Percentiles rank a stretch among this genome's conserved stretches.
These are phyloP conservation scores for Blastobotrys capitulatus DNA, from an alignment of 1,139 yeast genomes.

Conservation along the genomic window DNA sequence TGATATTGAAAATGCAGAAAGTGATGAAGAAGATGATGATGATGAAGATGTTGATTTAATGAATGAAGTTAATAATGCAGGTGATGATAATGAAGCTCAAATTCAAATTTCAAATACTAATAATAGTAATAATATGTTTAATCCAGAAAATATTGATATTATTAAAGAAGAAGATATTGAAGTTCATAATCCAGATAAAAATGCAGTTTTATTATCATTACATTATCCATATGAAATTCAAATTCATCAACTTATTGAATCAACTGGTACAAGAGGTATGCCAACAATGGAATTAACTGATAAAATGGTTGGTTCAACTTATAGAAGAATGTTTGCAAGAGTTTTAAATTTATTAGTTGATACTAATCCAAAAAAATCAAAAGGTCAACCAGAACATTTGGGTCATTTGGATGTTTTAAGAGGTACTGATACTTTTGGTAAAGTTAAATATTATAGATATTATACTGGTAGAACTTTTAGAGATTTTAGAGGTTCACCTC, in stretches of 20 bases:
- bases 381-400: constrained; percentile 26
- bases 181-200: background rate
- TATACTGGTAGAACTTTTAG: constrained; percentile 44
- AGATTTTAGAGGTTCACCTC: background rate
- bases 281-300: constrained; percentile 51
- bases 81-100: constrained; percentile 16
- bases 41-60: constrained; percentile 1
- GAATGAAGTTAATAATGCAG: constrained; percentile 24
- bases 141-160: constrained; percentile 9
- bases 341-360: constrained; percentile 42
- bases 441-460: constrained; percentile 66
- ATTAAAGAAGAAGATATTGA: constrained; percentile 20
- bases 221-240: constrained; percentile 63
- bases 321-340: constrained; percentile 45
- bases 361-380: constrained; percentile 29
- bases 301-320: constrained; percentile 49
- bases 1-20: constrained; percentile 34
- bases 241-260: constrained; percentile 44
- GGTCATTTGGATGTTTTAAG: constrained; percentile 46
- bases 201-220: constrained; percentile 38
- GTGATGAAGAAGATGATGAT: constrained; percentile 27
- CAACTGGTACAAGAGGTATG: constrained; percentile 44
- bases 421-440: constrained; percentile 68
- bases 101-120: background rate
- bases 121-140: background rate